Evolutionary conservation across 192 early-diverging fungal species (phyloP).

Genomic region (Backusella macrospora): DNA sequence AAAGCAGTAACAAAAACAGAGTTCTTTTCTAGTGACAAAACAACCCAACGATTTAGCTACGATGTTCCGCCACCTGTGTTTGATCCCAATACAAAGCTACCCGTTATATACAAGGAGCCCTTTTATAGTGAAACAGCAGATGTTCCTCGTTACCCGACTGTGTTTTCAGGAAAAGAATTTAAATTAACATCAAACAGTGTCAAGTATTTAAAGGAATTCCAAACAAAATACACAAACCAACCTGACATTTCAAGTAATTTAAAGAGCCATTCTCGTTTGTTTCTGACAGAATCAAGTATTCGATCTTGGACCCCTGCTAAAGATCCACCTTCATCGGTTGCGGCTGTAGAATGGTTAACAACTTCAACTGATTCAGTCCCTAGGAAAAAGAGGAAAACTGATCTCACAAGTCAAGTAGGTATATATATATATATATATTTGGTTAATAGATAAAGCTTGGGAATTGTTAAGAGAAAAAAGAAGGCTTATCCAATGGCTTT

Average conservation of each 20-base stretch:
- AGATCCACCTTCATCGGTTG: conserved; percentile 44
- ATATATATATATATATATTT: no score
- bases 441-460: no score
- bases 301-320: conserved; percentile 40
- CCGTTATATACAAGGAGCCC: conserved; percentile 59
- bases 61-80: conserved; percentile 21
- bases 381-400: not conserved
- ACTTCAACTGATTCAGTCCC: conserved; percentile 13
- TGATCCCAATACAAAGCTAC: conserved; percentile 23
- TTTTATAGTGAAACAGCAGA: conserved; percentile 62
- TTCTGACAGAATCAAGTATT: conserved; percentile 10
- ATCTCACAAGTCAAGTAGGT: not conserved
- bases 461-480: conserved; percentile 14
- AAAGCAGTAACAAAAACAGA: not conserved
- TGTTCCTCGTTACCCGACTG: conserved; percentile 51
- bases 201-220: conserved; percentile 21
- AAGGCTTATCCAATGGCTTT: not conserved
- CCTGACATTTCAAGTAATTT: not conserved
- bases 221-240: not conserved
- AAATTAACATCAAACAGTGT: conserved; percentile 33
- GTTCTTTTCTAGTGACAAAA: not conserved
- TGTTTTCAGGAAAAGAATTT: conserved; percentile 66
- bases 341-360: conserved; percentile 47
- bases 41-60: conserved; percentile 12
- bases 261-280: not conserved